These are phyloP conservation scores for Fraxinus angustifolia DNA, from an alignment of 305 asterid species.

Conservation along the genomic window DNA sequence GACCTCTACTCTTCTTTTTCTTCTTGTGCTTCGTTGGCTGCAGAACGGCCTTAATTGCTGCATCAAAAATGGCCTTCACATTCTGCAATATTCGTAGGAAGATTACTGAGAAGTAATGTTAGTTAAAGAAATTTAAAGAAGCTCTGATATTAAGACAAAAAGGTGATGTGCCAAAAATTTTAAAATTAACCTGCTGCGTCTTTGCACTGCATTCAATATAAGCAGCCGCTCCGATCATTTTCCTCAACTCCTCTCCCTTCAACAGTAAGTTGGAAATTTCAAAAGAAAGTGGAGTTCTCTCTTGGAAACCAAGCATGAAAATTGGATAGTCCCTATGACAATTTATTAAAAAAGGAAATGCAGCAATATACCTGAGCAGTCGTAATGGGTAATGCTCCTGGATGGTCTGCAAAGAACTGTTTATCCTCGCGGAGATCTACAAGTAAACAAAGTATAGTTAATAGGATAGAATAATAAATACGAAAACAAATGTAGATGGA, in stretches of 20 bases:
- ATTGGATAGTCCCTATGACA: not conserved
- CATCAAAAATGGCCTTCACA: constrained; percentile 20
- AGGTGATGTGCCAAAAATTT: not conserved
- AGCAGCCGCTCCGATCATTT: constrained; percentile 40
- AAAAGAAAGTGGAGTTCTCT: not conserved
- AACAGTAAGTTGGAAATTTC: not conserved
- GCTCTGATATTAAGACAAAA: not conserved
- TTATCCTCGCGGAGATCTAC: constrained; percentile 11
- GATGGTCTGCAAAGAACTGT: not conserved
- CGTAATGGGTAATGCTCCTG: constrained; percentile 8
- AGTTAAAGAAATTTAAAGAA: not conserved
- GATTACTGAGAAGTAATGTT: not conserved
- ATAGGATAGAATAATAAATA: not conserved
- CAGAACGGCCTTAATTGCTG: constrained; percentile 15
- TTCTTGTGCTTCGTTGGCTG: constrained; percentile 16
- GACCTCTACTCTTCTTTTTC: constrained; percentile 24
- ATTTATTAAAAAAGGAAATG: not conserved
- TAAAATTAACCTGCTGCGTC: constrained; percentile 40
- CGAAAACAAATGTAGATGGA: not conserved
- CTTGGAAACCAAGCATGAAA: not conserved
- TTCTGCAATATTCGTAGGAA: not conserved
- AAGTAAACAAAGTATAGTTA: not conserved
- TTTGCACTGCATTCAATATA: constrained; percentile 61
- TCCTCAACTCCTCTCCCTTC: constrained; percentile 53
- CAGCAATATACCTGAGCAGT: constrained; percentile 3